Conservation (phyloP, 371 early-diverging fungal genomes). For the Mortierella sp. region DNA sequence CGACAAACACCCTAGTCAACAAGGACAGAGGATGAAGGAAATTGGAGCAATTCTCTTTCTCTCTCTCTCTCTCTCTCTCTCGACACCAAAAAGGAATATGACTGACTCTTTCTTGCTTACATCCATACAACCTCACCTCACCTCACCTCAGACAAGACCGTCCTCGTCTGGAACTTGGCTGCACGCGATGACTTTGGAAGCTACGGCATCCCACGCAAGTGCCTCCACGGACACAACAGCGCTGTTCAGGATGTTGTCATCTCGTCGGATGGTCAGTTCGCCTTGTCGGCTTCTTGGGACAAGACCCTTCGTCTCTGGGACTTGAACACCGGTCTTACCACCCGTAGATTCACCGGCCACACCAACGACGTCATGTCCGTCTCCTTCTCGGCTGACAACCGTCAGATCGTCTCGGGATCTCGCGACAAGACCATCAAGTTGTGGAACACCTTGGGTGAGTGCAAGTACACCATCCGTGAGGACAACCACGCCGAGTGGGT, state of each 20-base stretch:
- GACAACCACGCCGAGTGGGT: constrained; percentile 98
- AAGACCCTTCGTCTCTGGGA: constrained; percentile 99
- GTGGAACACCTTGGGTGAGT: constrained; percentile 99
- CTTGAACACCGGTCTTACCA: constrained; percentile 93
- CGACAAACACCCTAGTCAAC: neutral
- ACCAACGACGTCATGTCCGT: constrained; percentile 97
- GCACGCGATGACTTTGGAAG: constrained; percentile 86
- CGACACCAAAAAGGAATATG: no score
- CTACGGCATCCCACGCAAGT: constrained; percentile 93
- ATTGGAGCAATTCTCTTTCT: neutral
- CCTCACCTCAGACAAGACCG: constrained; percentile 88
- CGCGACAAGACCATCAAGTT: constrained; percentile 99
- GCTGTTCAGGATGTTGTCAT: constrained; percentile 97
- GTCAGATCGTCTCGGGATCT: constrained; percentile 97
- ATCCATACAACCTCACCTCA: no score
- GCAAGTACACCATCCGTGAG: constrained; percentile 95
- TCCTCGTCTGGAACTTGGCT: constrained; percentile 97
- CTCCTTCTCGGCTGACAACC: constrained; percentile 99
- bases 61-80: neutral
- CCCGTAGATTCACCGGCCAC: constrained; percentile 97
- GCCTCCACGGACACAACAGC: constrained; percentile 96
- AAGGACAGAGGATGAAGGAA: no score
- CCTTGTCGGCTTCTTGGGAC: constrained; percentile 98
- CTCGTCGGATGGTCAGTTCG: constrained; percentile 98
- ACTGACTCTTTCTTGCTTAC: no score